Conservation (phyloP, 345 rosid genomes). For the Corymbia maculata region DNA sequence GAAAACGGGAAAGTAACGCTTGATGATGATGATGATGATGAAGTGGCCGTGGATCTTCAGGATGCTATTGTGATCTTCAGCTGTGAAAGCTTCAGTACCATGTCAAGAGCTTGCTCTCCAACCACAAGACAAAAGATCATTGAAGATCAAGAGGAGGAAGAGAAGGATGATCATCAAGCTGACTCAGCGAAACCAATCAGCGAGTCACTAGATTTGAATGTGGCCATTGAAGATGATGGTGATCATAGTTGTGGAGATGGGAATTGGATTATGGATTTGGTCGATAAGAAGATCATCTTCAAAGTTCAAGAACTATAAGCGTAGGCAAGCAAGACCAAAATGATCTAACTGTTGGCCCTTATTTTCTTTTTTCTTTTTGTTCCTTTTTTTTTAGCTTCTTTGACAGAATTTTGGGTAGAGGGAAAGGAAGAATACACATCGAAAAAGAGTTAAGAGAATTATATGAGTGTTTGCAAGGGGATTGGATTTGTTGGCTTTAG, state of each 20-base stretch:
- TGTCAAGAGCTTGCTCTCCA: slow-evolving; percentile 19
- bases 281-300: slow-evolving; percentile 41
- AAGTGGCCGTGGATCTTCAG: slow-evolving; percentile 27
- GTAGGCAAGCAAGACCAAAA: not conserved
- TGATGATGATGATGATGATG: slow-evolving; percentile 9
- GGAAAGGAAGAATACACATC: not conserved
- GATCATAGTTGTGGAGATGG: slow-evolving; percentile 5
- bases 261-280: slow-evolving; percentile 17
- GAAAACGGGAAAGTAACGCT: slow-evolving; percentile 27
- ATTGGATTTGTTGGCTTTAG: not conserved
- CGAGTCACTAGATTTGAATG: slow-evolving; percentile 44
- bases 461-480: not conserved
- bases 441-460: not conserved
- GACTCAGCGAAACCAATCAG: not conserved
- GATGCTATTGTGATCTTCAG: slow-evolving; percentile 61
- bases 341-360: not conserved
- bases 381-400: not conserved
- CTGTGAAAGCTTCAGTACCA: slow-evolving; percentile 18
- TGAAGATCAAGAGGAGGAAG: slow-evolving; percentile 1
- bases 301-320: slow-evolving; percentile 17
- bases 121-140: slow-evolving; percentile 4
- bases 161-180: not conserved
- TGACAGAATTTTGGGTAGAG: not conserved
- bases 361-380: not conserved
- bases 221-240: slow-evolving; percentile 30